Percentiles rank a stretch among this genome's conserved stretches.
These are phyloP conservation scores for Claviceps purpurea DNA, from an alignment of 2,329 filamentous ascomycete species.

Conservation along the genomic window DNA sequence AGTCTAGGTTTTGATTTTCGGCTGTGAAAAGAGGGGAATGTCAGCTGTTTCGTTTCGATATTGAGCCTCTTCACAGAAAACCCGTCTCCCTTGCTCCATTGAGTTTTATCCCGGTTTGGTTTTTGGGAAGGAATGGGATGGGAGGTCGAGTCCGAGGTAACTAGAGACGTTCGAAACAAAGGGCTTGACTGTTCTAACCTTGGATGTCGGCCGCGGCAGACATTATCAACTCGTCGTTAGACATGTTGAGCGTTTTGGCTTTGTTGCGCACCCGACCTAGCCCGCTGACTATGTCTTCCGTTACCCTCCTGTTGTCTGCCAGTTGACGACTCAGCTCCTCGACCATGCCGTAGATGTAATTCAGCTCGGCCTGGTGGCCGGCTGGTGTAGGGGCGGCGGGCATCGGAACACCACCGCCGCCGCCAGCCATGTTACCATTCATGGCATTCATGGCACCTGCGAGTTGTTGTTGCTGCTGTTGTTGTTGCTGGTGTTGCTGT, in stretches of 20 bases:
- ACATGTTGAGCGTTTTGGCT: constrained; percentile 36
- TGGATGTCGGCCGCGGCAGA: constrained; percentile 43
- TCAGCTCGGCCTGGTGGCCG: constrained; percentile 54
- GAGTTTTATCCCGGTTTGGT: background rate
- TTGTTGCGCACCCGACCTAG: constrained; percentile 47
- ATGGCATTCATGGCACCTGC: constrained; percentile 29
- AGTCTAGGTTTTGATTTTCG: constrained; percentile 47
- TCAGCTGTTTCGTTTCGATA: background rate
- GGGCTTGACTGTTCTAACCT: constrained; percentile 23
- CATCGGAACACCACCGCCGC: constrained; percentile 14
- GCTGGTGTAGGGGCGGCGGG: constrained; percentile 45
- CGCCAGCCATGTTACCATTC: constrained; percentile 24
- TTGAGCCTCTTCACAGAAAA: background rate
- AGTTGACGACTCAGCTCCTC: constrained; percentile 52
- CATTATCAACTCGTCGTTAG: constrained; percentile 45
- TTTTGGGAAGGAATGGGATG: too few species aligned
- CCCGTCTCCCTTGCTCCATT: too few species aligned
- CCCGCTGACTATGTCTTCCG: constrained; percentile 51
- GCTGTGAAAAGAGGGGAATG: constrained; percentile 21
- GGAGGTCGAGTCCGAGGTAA: too few species aligned
- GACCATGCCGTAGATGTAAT: constrained; percentile 55
- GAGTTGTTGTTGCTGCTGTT: constrained; percentile 6
- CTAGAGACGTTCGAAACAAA: too few species aligned
- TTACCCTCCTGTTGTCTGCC: constrained; percentile 45
- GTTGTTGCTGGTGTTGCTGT: constrained; percentile 7